phyloP scores from a whole-genome alignment of 805 yeast species.

The Ogataea naganishii region DNA sequence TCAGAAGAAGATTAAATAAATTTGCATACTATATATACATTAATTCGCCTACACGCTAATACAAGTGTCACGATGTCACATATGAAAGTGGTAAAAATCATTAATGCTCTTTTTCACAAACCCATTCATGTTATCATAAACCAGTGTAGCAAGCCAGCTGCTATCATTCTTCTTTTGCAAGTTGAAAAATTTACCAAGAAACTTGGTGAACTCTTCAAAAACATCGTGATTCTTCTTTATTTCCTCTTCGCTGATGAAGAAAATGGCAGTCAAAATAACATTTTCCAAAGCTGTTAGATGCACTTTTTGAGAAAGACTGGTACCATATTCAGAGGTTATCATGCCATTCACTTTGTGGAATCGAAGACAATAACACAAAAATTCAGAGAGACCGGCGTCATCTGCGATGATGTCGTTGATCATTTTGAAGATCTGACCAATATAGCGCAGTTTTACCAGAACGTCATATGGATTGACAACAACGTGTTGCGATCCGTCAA shows the following conservation, averaged over 20 bases:
- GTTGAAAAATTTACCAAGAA: conserved; percentile 11
- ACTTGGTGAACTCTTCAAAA: conserved; percentile 19
- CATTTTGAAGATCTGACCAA: conserved; percentile 3
- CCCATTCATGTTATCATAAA: conserved; percentile 20
- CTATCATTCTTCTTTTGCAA: not conserved
- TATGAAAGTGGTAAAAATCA: conserved; percentile 23
- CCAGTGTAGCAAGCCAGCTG: conserved; percentile 3
- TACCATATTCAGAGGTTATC: not conserved
- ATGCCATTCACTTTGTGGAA: not conserved
- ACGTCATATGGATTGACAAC: conserved; percentile 4
- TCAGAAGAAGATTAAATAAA: not conserved
- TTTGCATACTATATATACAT: conserved; percentile 1
- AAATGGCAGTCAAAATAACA: conserved; percentile 1
- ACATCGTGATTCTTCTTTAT: conserved; percentile 14
- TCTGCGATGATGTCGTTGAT: conserved; percentile 1
- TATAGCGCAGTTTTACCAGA: conserved; percentile 1
- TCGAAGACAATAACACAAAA: conserved; percentile 2
- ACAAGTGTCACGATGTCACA: conserved; percentile 9
- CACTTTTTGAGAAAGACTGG: not conserved
- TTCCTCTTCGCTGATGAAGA: conserved; percentile 5
- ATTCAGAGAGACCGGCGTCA: not conserved
- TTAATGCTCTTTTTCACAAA: conserved; percentile 21
- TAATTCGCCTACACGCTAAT: not conserved
- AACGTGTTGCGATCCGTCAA: conserved; percentile 2
- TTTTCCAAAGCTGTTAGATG: conserved; percentile 1